phyloP scores from a whole-genome alignment of 2,329 filamentous ascomycete genomes.

The Talaromyces sp. region DNA sequence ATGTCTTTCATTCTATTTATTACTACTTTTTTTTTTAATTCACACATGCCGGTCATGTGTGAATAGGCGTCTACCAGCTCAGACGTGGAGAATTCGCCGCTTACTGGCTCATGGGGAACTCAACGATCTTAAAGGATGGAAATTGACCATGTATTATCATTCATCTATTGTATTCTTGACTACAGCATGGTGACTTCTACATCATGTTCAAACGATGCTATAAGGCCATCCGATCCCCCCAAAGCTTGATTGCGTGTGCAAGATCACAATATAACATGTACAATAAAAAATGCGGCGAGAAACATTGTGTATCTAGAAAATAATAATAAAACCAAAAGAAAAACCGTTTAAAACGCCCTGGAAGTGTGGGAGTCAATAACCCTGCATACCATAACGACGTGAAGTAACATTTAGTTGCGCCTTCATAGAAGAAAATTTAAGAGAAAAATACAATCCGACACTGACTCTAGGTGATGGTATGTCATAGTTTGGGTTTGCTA shows the following conservation, averaged over 20 bases:
- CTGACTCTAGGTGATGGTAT: not conserved
- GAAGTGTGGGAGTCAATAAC: not conserved
- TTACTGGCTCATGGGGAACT: not conserved
- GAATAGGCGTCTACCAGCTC: not conserved
- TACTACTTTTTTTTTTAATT: not conserved
- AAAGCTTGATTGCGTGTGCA: not conserved
- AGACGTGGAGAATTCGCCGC: not conserved
- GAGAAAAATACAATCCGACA: not conserved
- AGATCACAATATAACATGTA: not conserved
- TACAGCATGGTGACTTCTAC: not conserved
- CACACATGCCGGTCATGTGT: not conserved
- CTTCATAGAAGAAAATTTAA: not conserved
- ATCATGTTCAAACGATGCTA: not conserved
- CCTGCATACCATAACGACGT: not conserved
- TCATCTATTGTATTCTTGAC: not conserved
- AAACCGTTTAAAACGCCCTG: not conserved
- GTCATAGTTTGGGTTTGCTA: conserved; percentile 47
- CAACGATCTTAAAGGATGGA: not conserved
- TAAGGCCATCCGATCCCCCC: not conserved
- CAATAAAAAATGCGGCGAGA: not conserved
- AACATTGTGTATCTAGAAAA: not conserved
- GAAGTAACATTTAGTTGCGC: not conserved
- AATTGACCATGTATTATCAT: not conserved
- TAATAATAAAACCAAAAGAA: not conserved
- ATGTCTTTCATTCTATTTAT: not conserved